These are phyloP conservation scores for Russula compacta DNA, from an alignment of 768 basidiomycete species.

Conservation along the genomic window DNA sequence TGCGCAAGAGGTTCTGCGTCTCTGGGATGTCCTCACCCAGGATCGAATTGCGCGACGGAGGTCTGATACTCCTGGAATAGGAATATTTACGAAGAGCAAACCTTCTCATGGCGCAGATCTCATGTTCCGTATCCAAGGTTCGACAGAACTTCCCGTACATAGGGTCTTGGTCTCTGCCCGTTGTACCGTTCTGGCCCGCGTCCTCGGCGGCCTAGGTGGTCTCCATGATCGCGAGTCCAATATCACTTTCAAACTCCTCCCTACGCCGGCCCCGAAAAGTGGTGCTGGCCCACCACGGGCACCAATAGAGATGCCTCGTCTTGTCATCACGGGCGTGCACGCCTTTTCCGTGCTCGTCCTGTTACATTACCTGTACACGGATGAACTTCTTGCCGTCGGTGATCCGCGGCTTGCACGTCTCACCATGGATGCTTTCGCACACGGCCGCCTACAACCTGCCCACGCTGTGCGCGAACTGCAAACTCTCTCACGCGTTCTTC, in stretches of 20 bases:
- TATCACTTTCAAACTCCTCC: conserved; percentile 28
- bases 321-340: conserved; percentile 47
- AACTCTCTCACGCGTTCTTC: conserved; percentile 46
- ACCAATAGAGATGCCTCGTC: conserved; percentile 16
- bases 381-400: conserved; percentile 76
- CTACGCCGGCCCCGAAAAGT: neutral
- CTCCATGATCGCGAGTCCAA: conserved; percentile 17
- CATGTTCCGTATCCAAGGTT: conserved; percentile 37
- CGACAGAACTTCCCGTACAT: conserved; percentile 49
- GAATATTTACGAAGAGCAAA: neutral
- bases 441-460: conserved; percentile 34
- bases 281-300: conserved; percentile 9
- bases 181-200: conserved; percentile 34
- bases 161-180: conserved; percentile 56
- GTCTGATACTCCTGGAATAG: neutral
- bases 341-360: conserved; percentile 65
- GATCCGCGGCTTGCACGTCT: conserved; percentile 54
- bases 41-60: conserved; percentile 4
- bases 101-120: conserved; percentile 56
- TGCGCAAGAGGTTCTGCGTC: conserved; percentile 25
- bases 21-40: conserved; percentile 20
- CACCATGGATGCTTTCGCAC: conserved; percentile 34
- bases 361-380: conserved; percentile 81
- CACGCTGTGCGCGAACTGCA: conserved; percentile 58
- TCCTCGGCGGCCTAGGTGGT: conserved; percentile 31